Base-by-base conservation (phyloP, 73 alveolate species). In the Stentor roeselii region DNA sequence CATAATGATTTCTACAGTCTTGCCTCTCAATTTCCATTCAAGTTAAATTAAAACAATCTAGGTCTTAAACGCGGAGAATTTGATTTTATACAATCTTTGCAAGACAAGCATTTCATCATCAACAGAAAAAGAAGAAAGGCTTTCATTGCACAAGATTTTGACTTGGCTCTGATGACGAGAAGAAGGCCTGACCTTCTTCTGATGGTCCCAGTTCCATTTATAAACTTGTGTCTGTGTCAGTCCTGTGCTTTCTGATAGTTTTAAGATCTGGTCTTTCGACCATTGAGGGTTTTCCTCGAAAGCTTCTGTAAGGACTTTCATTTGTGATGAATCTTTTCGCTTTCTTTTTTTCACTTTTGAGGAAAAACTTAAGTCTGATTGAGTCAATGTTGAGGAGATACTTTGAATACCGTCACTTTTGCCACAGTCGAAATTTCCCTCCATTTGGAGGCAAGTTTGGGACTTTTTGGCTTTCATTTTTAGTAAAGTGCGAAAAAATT, bases 401-500 rank as follows among this genome's bases (percentile, higher is more conserved):
- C 21, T 11, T 21, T 6, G 67, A 50, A 50, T 50, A 50, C 21
- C 67, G 67, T 50, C 21, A 11, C 21, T 21, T 50, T 50, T 50
- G 67, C 67, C 6, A 21, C 21, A 6, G 6, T 50, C 21, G 67
- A 21, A 6, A 21, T 50, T 11, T 50, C 67, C 67, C 30, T 50
- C 21, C 67, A 21, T 11, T 50, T 50, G n/a, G n/a, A n/a, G n/a
- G 6, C 21, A 21, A 6, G 21, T 11, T 50, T 50, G 6, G 67
- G 67, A 50, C 21, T 50, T 50, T 6, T 11, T 6, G 67, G 67
- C 67, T 6, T 6, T 6, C 67, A 11, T 50, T 50, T 21, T 11
- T 50, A 50, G 67, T 50, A 50, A 50, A 50, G 67, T 50, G 67
- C 67, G 21, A 50, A 50, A 50, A 50, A 50, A 50, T 50, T 50